Base-by-base conservation (phyloP, 2,329 filamentous ascomycete genomes). In the Alternaria conjuncta region DNA sequence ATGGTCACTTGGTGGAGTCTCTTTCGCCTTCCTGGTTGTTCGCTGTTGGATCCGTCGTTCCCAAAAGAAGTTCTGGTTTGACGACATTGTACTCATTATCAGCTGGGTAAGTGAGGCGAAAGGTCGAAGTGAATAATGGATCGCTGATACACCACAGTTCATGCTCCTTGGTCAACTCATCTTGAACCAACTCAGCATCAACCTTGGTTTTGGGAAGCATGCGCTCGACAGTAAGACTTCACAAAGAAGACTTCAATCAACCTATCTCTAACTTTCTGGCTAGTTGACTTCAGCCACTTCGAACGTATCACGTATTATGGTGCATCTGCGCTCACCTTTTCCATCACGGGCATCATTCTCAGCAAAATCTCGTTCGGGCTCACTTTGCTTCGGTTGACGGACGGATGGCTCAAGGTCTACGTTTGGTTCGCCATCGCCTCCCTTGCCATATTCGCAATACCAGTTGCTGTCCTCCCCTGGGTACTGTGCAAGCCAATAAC, bases 291-390 rank as follows among this genome's bases (percentile, higher is more conserved):
- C 11, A 23, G 15, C 20, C 18, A 61, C 26, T 49, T 61, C 20
- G 58, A 61, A 10, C 53, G 45, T 54, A 61, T 61, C 32, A 51
- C 58, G 6, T 61, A 57, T 5, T 57, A 57, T 23, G 58, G 58
- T 5, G 58, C 58, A 56, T 50, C 53, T 1, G 58, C 30, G 13
- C 58, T 61, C 45, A 61, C 53, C 4, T 20, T 57, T 12, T 61
- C 57, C 1, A 21, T 43, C 1, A 43, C 20, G 18, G 62, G 58
- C 13, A 62, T 65, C 15, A 51, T 50, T 8, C 18, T 67, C 12
- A 67, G 64, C 62, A 67, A 67, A 20, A 65, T 65, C 21, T 65
- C 62, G 21, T 67, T 67, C 32, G 64, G 58, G 15, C 12, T 67
- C 21, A 65, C 64, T 6, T 49, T 67, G 21, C 58, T 65, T 56